Conservation (phyloP, 2,329 filamentous ascomycete genomes). For the Penicillium polonicum region DNA sequence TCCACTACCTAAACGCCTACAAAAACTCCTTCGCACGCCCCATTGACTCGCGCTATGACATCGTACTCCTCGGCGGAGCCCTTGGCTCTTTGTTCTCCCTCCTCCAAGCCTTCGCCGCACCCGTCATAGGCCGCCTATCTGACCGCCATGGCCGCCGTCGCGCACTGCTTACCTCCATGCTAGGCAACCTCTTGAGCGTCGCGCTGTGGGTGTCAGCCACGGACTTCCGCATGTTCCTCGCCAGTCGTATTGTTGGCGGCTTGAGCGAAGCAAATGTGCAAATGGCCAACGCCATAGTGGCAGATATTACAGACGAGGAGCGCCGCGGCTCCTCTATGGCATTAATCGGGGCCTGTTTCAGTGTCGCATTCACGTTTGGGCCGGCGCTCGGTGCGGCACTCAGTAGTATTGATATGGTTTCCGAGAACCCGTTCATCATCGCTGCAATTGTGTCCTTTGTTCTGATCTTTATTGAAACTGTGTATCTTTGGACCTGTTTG, state of each 20-base stretch:
- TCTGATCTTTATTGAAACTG: slow-evolving; percentile 80
- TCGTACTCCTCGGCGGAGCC: slow-evolving; percentile 89
- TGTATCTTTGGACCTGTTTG: slow-evolving; percentile 79
- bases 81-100: slow-evolving; percentile 91
- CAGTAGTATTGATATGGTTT: slow-evolving; percentile 71
- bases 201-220: slow-evolving; percentile 90
- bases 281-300: slow-evolving; percentile 91
- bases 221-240: slow-evolving; percentile 93
- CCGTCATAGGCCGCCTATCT: slow-evolving; percentile 83
- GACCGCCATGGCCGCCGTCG: slow-evolving; percentile 84
- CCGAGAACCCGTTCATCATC: slow-evolving; percentile 88
- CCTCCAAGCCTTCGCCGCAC: slow-evolving; percentile 87
- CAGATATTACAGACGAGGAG: slow-evolving; percentile 85
- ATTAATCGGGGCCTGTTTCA: slow-evolving; percentile 93
- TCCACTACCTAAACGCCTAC: slow-evolving; percentile 86
- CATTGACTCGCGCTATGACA: slow-evolving; percentile 95
- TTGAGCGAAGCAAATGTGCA: slow-evolving; percentile 97
- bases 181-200: slow-evolving; percentile 87
- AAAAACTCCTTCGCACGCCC: slow-evolving; percentile 89
- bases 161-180: slow-evolving; percentile 87
- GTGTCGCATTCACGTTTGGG: slow-evolving; percentile 93
- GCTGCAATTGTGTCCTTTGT: slow-evolving; percentile 84
- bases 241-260: slow-evolving; percentile 88
- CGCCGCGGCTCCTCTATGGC: slow-evolving; percentile 92
- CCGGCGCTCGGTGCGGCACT: slow-evolving; percentile 87